Evolutionary conservation across 2,329 filamentous ascomycete species (phyloP).

Genomic region (Aspergillus latus): DNA sequence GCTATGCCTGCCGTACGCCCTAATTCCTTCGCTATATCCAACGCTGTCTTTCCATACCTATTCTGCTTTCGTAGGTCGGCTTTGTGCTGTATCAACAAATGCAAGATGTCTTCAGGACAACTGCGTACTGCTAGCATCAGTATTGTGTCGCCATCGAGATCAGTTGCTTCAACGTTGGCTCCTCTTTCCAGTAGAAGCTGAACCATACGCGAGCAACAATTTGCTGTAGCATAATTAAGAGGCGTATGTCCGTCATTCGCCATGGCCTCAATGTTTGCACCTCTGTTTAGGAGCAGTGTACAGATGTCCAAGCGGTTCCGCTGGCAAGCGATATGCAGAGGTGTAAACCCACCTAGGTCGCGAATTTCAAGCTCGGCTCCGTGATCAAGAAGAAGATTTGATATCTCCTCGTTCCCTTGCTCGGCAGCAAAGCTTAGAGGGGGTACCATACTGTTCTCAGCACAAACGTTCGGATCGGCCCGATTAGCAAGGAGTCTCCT

Average conservation of each 20-base stretch:
- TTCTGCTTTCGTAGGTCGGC: not conserved
- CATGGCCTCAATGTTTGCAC: slow-evolving; percentile 7
- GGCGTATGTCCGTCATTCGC: slow-evolving; percentile 9
- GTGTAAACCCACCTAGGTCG: not conserved
- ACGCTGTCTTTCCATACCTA: not conserved
- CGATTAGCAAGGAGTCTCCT: slow-evolving; percentile 20
- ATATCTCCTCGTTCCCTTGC: slow-evolving; percentile 8
- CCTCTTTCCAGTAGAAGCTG: slow-evolving; percentile 22
- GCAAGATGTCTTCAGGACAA: not conserved
- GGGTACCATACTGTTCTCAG: not conserved
- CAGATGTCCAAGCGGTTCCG: not conserved
- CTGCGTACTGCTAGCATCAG: slow-evolving; percentile 10
- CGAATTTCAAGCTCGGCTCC: slow-evolving; percentile 9
- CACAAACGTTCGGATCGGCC: slow-evolving; percentile 19
- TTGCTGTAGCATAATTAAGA: not conserved
- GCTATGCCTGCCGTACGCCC: not conserved
- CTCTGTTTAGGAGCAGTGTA: slow-evolving; percentile 3
- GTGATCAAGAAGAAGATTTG: slow-evolving; percentile 3
- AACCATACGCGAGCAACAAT: slow-evolving; percentile 10
- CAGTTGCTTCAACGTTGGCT: slow-evolving; percentile 21
- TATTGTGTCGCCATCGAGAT: slow-evolving; percentile 10
- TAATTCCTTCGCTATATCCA: slow-evolving; percentile 12
- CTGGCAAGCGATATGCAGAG: slow-evolving; percentile 1
- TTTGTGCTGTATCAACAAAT: slow-evolving; percentile 8
- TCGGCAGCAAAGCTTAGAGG: slow-evolving; percentile 18